Percentiles rank a stretch among this genome's conserved stretches.
These are phyloP conservation scores for Iris pallida DNA, from an alignment of 116 monocot species.

Conservation along the genomic window DNA sequence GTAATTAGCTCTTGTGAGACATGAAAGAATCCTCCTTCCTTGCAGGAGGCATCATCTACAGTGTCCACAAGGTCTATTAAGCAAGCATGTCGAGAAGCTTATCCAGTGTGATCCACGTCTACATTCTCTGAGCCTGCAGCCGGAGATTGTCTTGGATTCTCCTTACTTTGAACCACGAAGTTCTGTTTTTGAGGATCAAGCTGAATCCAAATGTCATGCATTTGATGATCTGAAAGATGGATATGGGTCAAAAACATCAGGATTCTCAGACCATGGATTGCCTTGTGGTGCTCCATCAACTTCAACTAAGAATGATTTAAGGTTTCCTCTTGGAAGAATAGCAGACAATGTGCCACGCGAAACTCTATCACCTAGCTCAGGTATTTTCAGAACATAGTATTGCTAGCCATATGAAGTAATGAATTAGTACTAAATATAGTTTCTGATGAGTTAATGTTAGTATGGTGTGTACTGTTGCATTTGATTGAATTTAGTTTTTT, in stretches of 20 bases:
- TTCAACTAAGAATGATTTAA: slow-evolving; percentile 38
- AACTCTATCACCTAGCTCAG: slow-evolving; percentile 51
- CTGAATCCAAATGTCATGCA: slow-evolving; percentile 33
- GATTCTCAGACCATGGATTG: slow-evolving; percentile 24
- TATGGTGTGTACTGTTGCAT: no score
- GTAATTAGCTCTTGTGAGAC: not conserved
- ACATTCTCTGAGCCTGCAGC: slow-evolving; percentile 59
- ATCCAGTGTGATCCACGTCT: slow-evolving; percentile 83
- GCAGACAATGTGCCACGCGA: slow-evolving; percentile 30
- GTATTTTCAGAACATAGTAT: slow-evolving; percentile 7
- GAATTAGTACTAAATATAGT: no score
- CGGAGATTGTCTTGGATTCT: slow-evolving; percentile 58
- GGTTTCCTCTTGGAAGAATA: slow-evolving; percentile 24
- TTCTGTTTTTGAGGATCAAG: slow-evolving; percentile 61
- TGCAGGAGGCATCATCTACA: slow-evolving; percentile 61
- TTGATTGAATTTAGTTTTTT: no score
- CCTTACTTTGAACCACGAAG: slow-evolving; percentile 75
- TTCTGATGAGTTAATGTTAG: no score
- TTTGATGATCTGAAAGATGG: slow-evolving; percentile 44
- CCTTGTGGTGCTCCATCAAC: slow-evolving; percentile 30
- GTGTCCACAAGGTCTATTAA: slow-evolving; percentile 69
- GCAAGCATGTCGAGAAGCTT: slow-evolving; percentile 95
- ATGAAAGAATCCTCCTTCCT: not conserved
- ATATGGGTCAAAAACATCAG: slow-evolving; percentile 25
- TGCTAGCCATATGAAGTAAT: no score